Evolutionary conservation across 768 basidiomycete genomes (phyloP).

Genomic region (Tulasnella sp.): DNA sequence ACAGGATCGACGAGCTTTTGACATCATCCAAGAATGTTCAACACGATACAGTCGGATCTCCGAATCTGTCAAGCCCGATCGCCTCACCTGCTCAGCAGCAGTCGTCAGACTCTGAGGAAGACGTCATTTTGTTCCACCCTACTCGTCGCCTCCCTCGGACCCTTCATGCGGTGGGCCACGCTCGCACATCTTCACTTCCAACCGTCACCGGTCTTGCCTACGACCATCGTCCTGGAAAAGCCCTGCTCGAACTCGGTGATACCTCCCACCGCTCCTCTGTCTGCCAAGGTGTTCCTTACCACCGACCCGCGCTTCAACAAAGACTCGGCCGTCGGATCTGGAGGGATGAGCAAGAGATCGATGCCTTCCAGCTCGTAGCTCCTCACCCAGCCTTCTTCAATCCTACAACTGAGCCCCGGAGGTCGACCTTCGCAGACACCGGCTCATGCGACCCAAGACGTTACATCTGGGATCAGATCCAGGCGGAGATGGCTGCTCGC

Average conservation of each 20-base stretch:
- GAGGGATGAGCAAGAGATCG: neutral
- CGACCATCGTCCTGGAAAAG: neutral
- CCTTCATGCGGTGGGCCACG: neutral
- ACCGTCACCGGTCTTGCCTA: neutral
- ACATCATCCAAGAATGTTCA: neutral
- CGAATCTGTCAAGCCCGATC: neutral
- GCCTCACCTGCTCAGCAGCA: neutral
- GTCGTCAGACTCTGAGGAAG: neutral
- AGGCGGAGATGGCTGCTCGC: neutral
- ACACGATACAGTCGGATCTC: neutral
- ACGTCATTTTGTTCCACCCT: neutral
- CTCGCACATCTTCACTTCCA: neutral
- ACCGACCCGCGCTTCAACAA: neutral
- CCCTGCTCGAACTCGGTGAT: neutral
- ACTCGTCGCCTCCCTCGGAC: neutral
- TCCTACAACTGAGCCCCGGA: neutral
- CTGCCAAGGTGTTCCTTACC: neutral
- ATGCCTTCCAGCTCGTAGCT: neutral
- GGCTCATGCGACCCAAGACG: neutral
- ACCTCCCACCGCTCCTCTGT: neutral
- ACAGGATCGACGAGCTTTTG: constrained; percentile 2
- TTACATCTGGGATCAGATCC: neutral
- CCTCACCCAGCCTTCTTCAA: neutral
- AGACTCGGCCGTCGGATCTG: neutral
- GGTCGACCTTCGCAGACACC: neutral